Evolutionary conservation across 2,329 filamentous ascomycete species (phyloP).

Genomic region (Ophiosphaerella korrae): DNA sequence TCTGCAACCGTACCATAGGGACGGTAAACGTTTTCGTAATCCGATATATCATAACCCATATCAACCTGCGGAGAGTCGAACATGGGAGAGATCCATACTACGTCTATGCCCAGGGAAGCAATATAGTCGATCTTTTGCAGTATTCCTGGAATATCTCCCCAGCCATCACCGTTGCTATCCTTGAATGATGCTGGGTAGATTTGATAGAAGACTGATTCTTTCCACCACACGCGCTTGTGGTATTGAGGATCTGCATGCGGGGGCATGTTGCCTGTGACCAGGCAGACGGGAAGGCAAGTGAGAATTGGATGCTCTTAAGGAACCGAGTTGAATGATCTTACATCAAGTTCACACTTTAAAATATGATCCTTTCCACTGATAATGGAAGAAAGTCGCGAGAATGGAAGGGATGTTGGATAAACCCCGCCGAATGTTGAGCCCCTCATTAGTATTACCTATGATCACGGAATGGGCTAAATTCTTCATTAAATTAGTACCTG

Average conservation of each 20-base stretch:
- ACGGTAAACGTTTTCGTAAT: conserved; percentile 69
- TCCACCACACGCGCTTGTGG: conserved; percentile 51
- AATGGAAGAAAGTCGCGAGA: too few relatives aligned
- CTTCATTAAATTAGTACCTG: too few relatives aligned
- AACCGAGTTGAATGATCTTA: too few relatives aligned
- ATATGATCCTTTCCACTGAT: too few relatives aligned
- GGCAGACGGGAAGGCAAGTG: too few relatives aligned
- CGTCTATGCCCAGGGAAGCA: conserved; percentile 62
- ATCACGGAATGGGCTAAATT: too few relatives aligned
- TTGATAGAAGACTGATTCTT: conserved; percentile 50
- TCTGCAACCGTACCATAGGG: conserved; percentile 71
- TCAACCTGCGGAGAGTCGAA: conserved; percentile 68
- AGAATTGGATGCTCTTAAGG: too few relatives aligned
- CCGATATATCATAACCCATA: conserved; percentile 72
- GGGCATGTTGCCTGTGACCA: conserved; percentile 22
- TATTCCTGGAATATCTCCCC: conserved; percentile 68
- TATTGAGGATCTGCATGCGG: conserved; percentile 24
- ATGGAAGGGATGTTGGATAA: too few relatives aligned
- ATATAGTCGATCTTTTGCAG: conserved; percentile 65
- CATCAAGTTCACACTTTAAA: too few relatives aligned
- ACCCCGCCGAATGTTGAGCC: too few relatives aligned
- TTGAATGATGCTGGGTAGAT: conserved; percentile 44
- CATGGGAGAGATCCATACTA: conserved; percentile 71
- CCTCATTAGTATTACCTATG: too few relatives aligned
- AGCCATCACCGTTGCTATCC: conserved; percentile 62